Evolutionary conservation across 2,329 filamentous ascomycete species (phyloP), one percentile per base, ranked within the genome.

Genomic region (Geosmithia flava): DNA sequence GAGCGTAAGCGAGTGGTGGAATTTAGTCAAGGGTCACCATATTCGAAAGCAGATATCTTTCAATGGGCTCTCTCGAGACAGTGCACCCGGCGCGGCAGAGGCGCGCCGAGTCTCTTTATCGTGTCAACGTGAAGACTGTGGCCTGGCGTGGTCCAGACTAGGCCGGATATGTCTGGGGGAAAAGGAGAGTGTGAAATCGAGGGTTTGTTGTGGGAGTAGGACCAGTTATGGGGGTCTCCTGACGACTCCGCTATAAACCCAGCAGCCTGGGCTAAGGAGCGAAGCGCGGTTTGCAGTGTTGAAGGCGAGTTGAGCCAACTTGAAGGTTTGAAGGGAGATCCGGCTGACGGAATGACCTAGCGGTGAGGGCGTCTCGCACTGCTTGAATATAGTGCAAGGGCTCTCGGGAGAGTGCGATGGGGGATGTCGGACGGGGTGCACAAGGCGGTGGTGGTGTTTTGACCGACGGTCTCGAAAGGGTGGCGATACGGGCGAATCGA

Each of bases 201-300:
- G 41, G 15, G 19, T 15, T 33, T 8, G 20, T 51, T 49, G 52
- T 52, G 58, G 53, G 44, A 47, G 47, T 46, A 51, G 50, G 49
- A 44, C 55, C 57, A 91, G 72, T 96, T 97, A 97, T 77, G 91
- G 91, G 67, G 93, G 91, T 73, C 95, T 91, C 76, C 89, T 93
- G 76, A 93, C 87, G 75, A 89, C 87, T 85, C 91, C 90, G 76
- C 83, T 83, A 69, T 91, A 91, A 81, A 94, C 89, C 89, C 89
- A 87, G 76, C 83, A 82, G 67, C 83, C 82, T 70, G 89, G 91
- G 76, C 88, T 88, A 68, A 91, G 83, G 74, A 95, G 87, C 80
- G 88, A 90, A 62, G 84, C 75, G 72, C 84, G 83, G 68, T 81
- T 83, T 68, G 85, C 79, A 71, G 51, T 78, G 71, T 69, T 76